Percentiles rank a stretch among this genome's conserved stretches.
Evolutionary conservation across 1,284 basidiomycete genomes (phyloP).

Genomic region (Sporisorium graminicola): DNA sequence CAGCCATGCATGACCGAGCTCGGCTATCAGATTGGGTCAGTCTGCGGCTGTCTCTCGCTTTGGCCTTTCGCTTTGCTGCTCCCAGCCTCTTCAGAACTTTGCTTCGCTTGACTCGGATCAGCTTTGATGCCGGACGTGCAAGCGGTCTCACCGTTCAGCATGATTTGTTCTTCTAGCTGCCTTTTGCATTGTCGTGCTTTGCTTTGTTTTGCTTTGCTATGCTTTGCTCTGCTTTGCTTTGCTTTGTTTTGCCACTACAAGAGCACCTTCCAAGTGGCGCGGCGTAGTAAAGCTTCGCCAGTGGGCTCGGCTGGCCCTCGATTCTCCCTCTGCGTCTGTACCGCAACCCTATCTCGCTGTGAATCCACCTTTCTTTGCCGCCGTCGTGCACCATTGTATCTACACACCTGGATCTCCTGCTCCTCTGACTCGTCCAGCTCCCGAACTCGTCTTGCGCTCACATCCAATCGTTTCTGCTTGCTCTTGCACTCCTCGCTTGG

Average conservation of each 20-base stretch:
- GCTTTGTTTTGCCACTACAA: too few species aligned
- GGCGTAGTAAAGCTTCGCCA: too few species aligned
- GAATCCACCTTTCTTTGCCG: too few species aligned
- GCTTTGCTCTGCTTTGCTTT: too few species aligned
- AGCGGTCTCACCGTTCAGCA: not conserved
- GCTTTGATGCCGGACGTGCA: not conserved
- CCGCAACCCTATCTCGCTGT: too few species aligned
- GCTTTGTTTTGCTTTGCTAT: not conserved
- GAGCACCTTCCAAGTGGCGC: too few species aligned
- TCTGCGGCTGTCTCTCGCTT: conserved; percentile 11
- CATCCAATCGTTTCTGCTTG: too few species aligned
- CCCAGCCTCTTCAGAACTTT: not conserved
- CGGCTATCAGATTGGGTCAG: conserved; percentile 3
- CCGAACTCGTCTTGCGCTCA: too few species aligned
- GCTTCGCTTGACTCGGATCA: conserved; percentile 3
- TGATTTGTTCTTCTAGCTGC: not conserved
- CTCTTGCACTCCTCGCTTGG: not conserved
- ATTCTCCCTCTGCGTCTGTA: too few species aligned
- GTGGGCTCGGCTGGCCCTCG: too few species aligned
- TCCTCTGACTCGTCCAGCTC: not conserved
- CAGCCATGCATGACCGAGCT: conserved; percentile 7
- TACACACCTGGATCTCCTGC: too few species aligned
- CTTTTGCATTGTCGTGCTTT: not conserved
- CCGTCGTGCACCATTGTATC: not conserved
- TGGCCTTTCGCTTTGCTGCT: not conserved